A percentile compares a stretch with the other conserved stretches of the same genome.
Evolutionary conservation across 176 grass and related monocot genomes (phyloP).

Genomic region (Raddia distichophylla): DNA sequence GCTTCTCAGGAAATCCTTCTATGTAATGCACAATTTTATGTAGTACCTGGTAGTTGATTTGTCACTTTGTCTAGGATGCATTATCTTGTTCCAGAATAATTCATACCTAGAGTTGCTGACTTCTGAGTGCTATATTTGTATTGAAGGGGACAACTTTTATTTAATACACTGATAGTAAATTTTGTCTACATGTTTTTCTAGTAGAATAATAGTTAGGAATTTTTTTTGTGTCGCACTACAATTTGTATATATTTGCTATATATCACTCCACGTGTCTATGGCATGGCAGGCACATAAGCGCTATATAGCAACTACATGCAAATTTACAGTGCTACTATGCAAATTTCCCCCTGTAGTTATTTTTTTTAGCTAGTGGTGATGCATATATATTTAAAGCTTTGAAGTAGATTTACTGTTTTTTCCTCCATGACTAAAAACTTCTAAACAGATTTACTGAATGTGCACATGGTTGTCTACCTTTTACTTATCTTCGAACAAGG

Average conservation of each 20-base stretch:
- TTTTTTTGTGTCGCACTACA: too few species aligned
- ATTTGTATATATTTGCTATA: too few species aligned
- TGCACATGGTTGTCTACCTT: background rate
- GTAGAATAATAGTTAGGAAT: slow-evolving; percentile 2
- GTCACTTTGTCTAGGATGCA: background rate
- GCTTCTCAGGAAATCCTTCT: background rate
- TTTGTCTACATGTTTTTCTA: background rate
- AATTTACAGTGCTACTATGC: too few species aligned
- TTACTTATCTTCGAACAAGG: background rate
- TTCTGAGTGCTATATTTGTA: background rate
- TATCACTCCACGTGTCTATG: too few species aligned
- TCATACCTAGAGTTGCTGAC: slow-evolving; percentile 5
- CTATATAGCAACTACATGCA: too few species aligned
- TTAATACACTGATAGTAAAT: background rate
- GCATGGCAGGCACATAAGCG: too few species aligned
- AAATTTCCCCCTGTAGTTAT: too few species aligned
- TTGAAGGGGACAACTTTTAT: background rate
- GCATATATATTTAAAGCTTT: slow-evolving; percentile 22
- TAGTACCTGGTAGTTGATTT: slow-evolving; percentile 3
- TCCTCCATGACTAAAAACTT: slow-evolving; percentile 24
- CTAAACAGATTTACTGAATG: slow-evolving; percentile 1
- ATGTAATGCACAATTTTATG: background rate
- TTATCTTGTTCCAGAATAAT: background rate
- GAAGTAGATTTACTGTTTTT: background rate
- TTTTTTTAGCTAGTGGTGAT: background rate